Evolutionary conservation across 2,329 filamentous ascomycete genomes (phyloP), one percentile per base, ranked within the genome.

Genomic region (Colletotrichum scovillei): DNA sequence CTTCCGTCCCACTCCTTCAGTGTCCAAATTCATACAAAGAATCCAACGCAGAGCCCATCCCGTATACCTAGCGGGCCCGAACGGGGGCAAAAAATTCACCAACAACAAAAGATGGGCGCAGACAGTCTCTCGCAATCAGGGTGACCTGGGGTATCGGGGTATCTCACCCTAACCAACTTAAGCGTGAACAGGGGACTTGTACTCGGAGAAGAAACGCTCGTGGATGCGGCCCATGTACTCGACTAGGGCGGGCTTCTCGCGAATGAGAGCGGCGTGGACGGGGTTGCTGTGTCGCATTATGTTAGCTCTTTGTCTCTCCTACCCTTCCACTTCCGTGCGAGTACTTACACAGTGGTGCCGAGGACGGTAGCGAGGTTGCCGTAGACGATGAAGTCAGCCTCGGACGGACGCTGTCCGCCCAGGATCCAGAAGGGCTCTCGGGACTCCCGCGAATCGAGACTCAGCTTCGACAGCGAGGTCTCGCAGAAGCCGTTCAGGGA

Each of bases 381-480:
- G 26, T 49, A 74, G 22, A 73, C 69, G 26, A 69, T 28, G 59
- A 74, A 78, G 65, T 77, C 77, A 26, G 75, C 76, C 72, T 78
- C 77, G 26, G 74, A 73, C 11, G 77, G 74, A 30, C 67, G 65
- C 73, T 76, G 70, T 0, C 76, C 76, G 30, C 77, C 77, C 28
- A 78, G 63, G 32, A 78, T 75, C 77, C 77, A 78, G 71, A 78
- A 78, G 6, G 75, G 75, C 67, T 70, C 63, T 57, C 59, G 57
- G 12, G 69, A 58, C 49, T 67, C 63, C 58, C 59, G 53, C 35
- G 69, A 63, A 35, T 67, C 63, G 22, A 68, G 56, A 2, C 32
- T 60, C 28, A 66, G 60, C 68, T 73, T 75, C 35, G 67, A 71
- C 42, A 63, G 32, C 24, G 75, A 60, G 2, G 67, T 72, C 65